phyloP scores from a whole-genome alignment of 306 rosid species.

The Corylus heterophylla region DNA sequence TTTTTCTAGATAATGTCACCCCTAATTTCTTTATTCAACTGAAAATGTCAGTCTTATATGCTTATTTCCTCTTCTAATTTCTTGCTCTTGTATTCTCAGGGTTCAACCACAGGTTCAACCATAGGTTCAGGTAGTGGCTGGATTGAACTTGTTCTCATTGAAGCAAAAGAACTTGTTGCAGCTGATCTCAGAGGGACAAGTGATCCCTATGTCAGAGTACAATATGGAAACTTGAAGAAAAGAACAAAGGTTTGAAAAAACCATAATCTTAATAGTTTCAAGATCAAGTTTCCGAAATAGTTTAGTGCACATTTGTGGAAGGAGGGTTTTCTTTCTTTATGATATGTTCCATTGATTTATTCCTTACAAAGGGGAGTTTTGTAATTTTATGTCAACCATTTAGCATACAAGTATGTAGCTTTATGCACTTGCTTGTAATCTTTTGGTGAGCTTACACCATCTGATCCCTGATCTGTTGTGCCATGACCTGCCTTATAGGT shows the following conservation, averaged over 20 bases:
- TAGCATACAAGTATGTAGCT: not conserved
- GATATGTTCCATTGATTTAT: no score
- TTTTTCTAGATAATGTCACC: not conserved
- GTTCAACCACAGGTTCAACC: slow-evolving; percentile 38
- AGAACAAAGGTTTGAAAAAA: slow-evolving; percentile 71
- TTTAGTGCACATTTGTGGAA: not conserved
- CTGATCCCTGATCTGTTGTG: slow-evolving; percentile 18
- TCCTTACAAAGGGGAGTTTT: no score
- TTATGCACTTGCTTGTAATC: not conserved
- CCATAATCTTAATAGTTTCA: slow-evolving; percentile 13
- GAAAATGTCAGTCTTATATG: slow-evolving; percentile 18
- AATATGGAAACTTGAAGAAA: slow-evolving; percentile 80
- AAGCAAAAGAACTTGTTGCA: slow-evolving; percentile 85
- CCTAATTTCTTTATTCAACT: slow-evolving; percentile 1
- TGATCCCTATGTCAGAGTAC: slow-evolving; percentile 93
- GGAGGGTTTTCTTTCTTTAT: no score
- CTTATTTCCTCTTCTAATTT: slow-evolving; percentile 4
- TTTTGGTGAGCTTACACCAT: slow-evolving; percentile 1
- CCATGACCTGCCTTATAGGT: slow-evolving; percentile 49
- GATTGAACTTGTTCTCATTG: slow-evolving; percentile 88
- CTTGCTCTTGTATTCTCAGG: slow-evolving; percentile 45
- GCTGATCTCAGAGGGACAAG: slow-evolving; percentile 99
- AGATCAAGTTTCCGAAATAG: not conserved
- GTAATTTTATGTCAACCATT: not conserved
- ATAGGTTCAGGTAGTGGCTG: slow-evolving; percentile 52